Conservation (phyloP, 2,329 filamentous ascomycete species). For the Pseudogymnoascus sp. region DNA sequence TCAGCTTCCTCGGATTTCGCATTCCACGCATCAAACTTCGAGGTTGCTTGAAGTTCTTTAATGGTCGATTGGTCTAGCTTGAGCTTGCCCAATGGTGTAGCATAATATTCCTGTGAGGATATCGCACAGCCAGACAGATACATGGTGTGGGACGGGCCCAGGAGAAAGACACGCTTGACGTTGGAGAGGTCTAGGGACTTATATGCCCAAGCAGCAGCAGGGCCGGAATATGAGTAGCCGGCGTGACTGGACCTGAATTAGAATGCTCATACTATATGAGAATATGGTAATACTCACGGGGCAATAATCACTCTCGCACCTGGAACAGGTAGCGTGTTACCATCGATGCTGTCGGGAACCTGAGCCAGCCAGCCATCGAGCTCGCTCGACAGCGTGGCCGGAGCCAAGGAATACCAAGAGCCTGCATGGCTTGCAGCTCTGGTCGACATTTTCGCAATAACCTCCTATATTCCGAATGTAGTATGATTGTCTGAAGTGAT, state of each 20-base stretch:
- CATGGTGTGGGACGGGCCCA: constrained; percentile 87
- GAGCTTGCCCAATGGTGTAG: constrained; percentile 66
- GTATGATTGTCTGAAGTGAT: constrained; percentile 1
- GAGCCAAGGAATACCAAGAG: constrained; percentile 70
- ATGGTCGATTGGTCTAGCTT: constrained; percentile 52
- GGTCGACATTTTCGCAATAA: constrained; percentile 24
- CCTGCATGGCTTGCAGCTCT: constrained; percentile 68
- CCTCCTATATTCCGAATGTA: background rate
- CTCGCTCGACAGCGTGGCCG: constrained; percentile 51
- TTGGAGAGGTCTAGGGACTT: constrained; percentile 74
- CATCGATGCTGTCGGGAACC: constrained; percentile 59
- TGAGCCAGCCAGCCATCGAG: constrained; percentile 66
- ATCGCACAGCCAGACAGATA: constrained; percentile 71
- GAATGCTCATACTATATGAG: background rate
- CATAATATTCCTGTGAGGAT: constrained; percentile 60
- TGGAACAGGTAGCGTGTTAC: constrained; percentile 53
- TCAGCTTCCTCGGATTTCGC: constrained; percentile 63
- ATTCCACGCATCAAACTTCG: constrained; percentile 58
- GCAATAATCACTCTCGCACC: constrained; percentile 82
- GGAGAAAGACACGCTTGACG: constrained; percentile 79
- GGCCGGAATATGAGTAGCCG: constrained; percentile 85
- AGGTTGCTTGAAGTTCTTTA: constrained; percentile 40
- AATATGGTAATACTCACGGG: constrained; percentile 54
- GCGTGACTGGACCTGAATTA: constrained; percentile 59
- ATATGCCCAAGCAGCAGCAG: constrained; percentile 91